Percentiles rank a stretch among this genome's conserved stretches.
These are phyloP conservation scores for Phoma sp. DNA, from an alignment of 2,329 filamentous ascomycete genomes.

Conservation along the genomic window DNA sequence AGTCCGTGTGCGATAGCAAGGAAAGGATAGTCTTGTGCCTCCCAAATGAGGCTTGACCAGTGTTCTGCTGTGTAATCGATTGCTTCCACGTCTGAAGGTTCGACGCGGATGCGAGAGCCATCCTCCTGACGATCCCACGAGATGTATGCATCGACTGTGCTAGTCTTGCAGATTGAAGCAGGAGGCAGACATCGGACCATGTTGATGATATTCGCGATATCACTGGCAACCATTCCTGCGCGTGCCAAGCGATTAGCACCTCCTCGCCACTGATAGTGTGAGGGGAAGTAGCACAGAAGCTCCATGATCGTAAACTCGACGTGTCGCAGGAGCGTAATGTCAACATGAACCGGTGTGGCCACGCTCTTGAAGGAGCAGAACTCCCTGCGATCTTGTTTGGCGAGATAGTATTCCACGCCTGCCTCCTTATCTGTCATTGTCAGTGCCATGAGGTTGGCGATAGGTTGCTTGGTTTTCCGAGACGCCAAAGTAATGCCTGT, in stretches of 20 bases:
- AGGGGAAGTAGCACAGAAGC: constrained; percentile 23
- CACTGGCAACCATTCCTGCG: not conserved
- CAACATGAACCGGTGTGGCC: constrained; percentile 14
- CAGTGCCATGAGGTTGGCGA: constrained; percentile 20
- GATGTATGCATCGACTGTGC: not conserved
- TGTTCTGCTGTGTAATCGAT: constrained; percentile 20
- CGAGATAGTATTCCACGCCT: not conserved
- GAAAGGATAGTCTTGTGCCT: constrained; percentile 26
- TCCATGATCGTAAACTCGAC: constrained; percentile 25
- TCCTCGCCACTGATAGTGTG: constrained; percentile 25
- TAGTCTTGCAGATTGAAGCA: not conserved
- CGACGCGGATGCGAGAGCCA: not conserved
- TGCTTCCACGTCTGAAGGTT: not conserved
- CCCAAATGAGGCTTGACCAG: constrained; percentile 17
- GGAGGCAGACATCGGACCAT: constrained; percentile 17
- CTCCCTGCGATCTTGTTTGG: not conserved
- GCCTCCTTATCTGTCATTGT: not conserved
- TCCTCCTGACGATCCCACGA: not conserved
- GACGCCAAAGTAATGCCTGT: not conserved
- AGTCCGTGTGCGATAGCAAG: constrained; percentile 24
- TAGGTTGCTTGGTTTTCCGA: constrained; percentile 17
- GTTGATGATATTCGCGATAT: constrained; percentile 19
- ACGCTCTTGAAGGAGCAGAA: constrained; percentile 28
- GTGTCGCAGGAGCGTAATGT: constrained; percentile 22
- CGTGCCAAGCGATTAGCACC: constrained; percentile 12